Evolutionary conservation across 305 asterid species (phyloP), one percentile per base, ranked within the genome.

Genomic region (Fraxinus paxiana): DNA sequence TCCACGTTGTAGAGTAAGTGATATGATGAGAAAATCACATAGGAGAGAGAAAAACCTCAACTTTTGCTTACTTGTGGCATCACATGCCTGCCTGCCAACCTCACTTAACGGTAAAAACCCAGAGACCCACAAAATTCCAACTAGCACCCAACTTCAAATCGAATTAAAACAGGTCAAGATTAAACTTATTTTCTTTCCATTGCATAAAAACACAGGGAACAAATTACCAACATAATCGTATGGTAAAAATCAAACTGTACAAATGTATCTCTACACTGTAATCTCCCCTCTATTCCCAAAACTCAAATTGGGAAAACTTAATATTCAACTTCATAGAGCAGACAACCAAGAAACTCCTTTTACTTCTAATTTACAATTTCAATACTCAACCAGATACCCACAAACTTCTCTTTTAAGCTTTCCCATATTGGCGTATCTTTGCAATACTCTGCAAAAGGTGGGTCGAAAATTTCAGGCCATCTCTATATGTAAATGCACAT

Each of bases 401-500:
- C 30, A 2, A 63, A 41, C 51, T 8, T 22, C 72, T 30, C 30
- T 6, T 28, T 12, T 10, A n/a, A 26, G 35, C 35, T 65, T 65
- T 46, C 73, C 35, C 73, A 12, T 65, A 3, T 65, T 65, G 37
- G 3, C 35, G 3, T 46, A 65, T 26, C 34, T 28, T 28, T 4
- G 34, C 12, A 7, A 24, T 30, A 80, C 22, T 18, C 87, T 80
- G 87, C 84, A 77, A 77, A 75, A 24, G 2, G 4, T 1, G 59
- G 73, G 54, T 41, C 26, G 28, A 59, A n/a, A 72, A 54, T 20
- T 73, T 63, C 73, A 73, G 81, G 1, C 15, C 24, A 12, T 8
- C 7, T 26, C 6, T 10, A 2, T 17, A 38, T 20, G 1, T 9
- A 9, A 46, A 12, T 24, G 35, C 70, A 8, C 2, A 46, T 59